These are phyloP conservation scores for Arthrobotrys pseudoclavata DNA, from an alignment of 2,329 filamentous ascomycete species.

Conservation along the genomic window DNA sequence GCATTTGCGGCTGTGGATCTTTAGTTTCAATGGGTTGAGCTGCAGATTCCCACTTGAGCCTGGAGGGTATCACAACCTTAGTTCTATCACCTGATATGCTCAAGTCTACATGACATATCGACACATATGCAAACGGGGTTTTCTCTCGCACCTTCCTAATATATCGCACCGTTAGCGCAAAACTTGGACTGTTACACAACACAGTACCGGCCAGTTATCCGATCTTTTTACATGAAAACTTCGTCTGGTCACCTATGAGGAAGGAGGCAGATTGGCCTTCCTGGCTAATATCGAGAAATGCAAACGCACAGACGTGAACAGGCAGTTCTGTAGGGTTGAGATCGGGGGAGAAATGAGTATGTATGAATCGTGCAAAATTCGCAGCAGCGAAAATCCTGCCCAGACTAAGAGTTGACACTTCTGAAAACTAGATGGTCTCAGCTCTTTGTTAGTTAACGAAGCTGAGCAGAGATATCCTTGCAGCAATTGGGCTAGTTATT, in stretches of 20 bases:
- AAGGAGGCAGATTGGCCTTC: conserved; percentile 44
- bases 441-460: conserved; percentile 15
- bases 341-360: conserved; percentile 2
- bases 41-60: conserved; percentile 16
- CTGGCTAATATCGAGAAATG: conserved; percentile 42
- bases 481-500: not conserved
- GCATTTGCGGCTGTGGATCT: conserved; percentile 48
- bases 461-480: not conserved
- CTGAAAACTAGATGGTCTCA: conserved; percentile 14
- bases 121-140: not conserved
- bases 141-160: conserved; percentile 28
- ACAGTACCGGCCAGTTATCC: conserved; percentile 4
- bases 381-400: conserved; percentile 22
- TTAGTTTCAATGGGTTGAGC: conserved; percentile 14
- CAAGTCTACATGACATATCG: not conserved
- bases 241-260: conserved; percentile 32
- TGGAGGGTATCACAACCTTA: conserved; percentile 39
- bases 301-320: conserved; percentile 56
- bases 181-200: conserved; percentile 49
- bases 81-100: conserved; percentile 36
- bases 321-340: conserved; percentile 1
- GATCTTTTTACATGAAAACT: conserved; percentile 24
- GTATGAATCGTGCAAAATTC: conserved; percentile 1
- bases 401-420: conserved; percentile 5
- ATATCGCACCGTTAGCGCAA: conserved; percentile 9